phyloP scores from a whole-genome alignment of 208 protist species.

The Crithidia expoeki region DNA sequence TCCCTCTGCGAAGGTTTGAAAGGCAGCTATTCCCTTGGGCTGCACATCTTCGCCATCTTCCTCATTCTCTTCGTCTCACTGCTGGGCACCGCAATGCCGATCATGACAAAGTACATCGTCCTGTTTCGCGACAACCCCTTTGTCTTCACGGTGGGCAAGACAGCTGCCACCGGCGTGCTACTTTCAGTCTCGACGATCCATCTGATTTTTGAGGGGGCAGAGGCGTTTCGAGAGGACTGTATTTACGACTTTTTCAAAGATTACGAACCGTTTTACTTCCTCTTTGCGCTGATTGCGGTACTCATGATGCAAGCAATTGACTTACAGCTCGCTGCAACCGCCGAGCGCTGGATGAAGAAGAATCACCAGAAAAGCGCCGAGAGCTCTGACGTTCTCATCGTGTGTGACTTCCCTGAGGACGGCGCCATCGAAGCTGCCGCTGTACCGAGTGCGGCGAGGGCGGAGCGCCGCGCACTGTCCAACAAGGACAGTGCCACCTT shows the following conservation, averaged over 20 bases:
- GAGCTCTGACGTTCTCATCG: constrained; percentile 3
- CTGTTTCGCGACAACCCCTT: constrained; percentile 36
- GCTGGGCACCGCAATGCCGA: constrained; percentile 45
- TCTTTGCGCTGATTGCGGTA: constrained; percentile 48
- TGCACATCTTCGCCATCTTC: constrained; percentile 60
- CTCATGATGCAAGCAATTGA: constrained; percentile 49
- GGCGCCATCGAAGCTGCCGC: neutral
- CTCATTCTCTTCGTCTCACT: constrained; percentile 54
- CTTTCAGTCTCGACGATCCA: constrained; percentile 46
- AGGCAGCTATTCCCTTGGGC: constrained; percentile 40
- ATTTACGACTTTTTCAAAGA: constrained; percentile 35
- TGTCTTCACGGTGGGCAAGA: constrained; percentile 44
- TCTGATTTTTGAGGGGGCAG: constrained; percentile 29
- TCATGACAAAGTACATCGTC: constrained; percentile 47
- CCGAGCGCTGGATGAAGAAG: constrained; percentile 30
- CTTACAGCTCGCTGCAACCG: constrained; percentile 29
- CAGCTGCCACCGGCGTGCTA: too few species aligned
- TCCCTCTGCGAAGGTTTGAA: constrained; percentile 35
- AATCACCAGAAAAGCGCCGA: constrained; percentile 7
- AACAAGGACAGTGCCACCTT: neutral
- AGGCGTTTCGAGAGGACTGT: constrained; percentile 38
- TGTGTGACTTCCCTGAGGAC: neutral
- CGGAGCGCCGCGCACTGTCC: constrained; percentile 4
- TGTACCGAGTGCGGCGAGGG: neutral
- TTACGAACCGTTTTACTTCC: constrained; percentile 43